These are phyloP conservation scores for Nelumbo lutea DNA, from an alignment of 164 flowering plant genomes.

Conservation along the genomic window DNA sequence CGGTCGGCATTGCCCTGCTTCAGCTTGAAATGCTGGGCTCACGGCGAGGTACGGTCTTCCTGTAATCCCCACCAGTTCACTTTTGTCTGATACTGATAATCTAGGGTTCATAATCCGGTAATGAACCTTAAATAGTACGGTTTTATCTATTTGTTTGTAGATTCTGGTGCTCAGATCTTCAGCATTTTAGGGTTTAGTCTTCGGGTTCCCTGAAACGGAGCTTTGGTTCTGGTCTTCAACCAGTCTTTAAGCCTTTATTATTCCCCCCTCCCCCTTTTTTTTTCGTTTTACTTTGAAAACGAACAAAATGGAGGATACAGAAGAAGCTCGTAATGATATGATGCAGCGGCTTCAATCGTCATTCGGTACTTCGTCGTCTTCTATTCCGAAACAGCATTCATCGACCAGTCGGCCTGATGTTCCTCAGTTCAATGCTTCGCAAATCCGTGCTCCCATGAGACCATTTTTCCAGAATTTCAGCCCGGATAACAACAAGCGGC, in stretches of 20 bases:
- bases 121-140: conserved; percentile 4
- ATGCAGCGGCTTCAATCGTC: conserved; percentile 63
- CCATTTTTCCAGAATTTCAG: conserved; percentile 41
- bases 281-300: background rate
- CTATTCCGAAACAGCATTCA: conserved; percentile 32
- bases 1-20: conserved; percentile 11
- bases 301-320: conserved; percentile 50
- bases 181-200: background rate
- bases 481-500: conserved; percentile 44
- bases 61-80: background rate
- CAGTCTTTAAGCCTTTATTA: background rate
- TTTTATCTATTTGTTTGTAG: background rate
- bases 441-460: conserved; percentile 40
- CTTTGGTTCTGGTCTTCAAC: background rate
- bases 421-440: conserved; percentile 48
- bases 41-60: background rate
- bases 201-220: background rate
- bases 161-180: background rate
- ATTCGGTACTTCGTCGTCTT: conserved; percentile 49
- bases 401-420: conserved; percentile 44
- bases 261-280: background rate
- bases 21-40: background rate
- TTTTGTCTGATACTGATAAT: background rate
- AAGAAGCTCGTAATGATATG: conserved; percentile 38
- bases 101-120: background rate